Evolutionary conservation across 129 eudicot genomes (phyloP).

Genomic region (Chrysanthemum lavandulifolium): DNA sequence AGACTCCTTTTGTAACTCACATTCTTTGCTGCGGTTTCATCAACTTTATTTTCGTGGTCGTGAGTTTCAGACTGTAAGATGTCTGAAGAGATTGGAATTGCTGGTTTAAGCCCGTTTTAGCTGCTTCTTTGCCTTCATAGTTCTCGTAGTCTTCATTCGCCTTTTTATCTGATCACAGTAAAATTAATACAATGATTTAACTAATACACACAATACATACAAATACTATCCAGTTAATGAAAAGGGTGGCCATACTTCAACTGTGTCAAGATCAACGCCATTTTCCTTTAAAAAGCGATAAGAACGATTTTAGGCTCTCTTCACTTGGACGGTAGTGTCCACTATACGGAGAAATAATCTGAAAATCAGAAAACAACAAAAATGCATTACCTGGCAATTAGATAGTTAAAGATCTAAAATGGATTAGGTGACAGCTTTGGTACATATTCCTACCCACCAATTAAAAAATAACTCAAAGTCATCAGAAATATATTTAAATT

Average conservation of each 20-base stretch:
- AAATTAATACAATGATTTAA: background rate
- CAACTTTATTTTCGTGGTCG: slow-evolving; percentile 16
- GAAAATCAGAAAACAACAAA: slow-evolving; percentile 24
- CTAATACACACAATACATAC: background rate
- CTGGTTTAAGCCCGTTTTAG: slow-evolving; percentile 8
- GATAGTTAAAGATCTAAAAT: slow-evolving; percentile 4
- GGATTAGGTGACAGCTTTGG: slow-evolving; percentile 15
- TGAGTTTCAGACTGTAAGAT: slow-evolving; percentile 12
- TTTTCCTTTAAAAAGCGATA: slow-evolving; percentile 63
- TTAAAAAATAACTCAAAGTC: background rate
- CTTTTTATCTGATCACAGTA: slow-evolving; percentile 47
- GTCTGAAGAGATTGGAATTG: slow-evolving; percentile 17
- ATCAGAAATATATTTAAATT: background rate
- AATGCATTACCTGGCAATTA: slow-evolving; percentile 14
- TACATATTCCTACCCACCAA: too few species aligned
- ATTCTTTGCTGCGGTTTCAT: slow-evolving; percentile 25
- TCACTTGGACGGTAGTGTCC: slow-evolving; percentile 98
- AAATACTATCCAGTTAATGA: background rate
- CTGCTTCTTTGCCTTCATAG: slow-evolving; percentile 29
- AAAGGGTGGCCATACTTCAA: slow-evolving; percentile 46
- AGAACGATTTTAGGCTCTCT: slow-evolving; percentile 60
- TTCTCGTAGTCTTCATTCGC: slow-evolving; percentile 61
- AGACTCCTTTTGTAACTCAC: slow-evolving; percentile 60
- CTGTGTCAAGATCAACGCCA: slow-evolving; percentile 69
- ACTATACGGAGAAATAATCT: slow-evolving; percentile 91